These are phyloP conservation scores for Serendipita vermifera DNA, from an alignment of 768 basidiomycete species.

Conservation along the genomic window DNA sequence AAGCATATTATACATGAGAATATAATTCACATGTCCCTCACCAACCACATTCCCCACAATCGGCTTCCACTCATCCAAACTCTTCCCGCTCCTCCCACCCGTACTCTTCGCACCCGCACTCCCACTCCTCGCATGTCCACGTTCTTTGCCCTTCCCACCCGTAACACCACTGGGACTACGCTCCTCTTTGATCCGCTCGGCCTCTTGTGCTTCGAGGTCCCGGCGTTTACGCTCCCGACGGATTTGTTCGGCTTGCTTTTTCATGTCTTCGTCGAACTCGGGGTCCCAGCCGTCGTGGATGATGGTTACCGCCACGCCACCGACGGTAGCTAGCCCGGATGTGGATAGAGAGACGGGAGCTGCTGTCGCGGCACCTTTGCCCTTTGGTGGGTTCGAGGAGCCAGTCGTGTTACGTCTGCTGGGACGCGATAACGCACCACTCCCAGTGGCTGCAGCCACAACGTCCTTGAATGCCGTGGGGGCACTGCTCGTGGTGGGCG, in stretches of 20 bases:
- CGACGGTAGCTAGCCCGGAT: conserved; percentile 26
- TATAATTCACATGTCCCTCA: conserved; percentile 98
- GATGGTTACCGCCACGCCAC: conserved; percentile 18
- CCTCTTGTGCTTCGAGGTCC: conserved; percentile 50
- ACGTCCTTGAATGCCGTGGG: no score
- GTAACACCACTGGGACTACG: conserved; percentile 19
- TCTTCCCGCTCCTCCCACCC: conserved; percentile 11
- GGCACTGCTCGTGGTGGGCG: neutral
- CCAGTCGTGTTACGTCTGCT: conserved; percentile 62
- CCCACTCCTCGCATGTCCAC: conserved; percentile 14
- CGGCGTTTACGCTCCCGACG: conserved; percentile 68
- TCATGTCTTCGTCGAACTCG: conserved; percentile 67
- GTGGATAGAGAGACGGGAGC: conserved; percentile 19
- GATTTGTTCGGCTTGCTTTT: conserved; percentile 80
- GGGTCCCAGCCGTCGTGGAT: conserved; percentile 33
- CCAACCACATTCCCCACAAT: conserved; percentile 92
- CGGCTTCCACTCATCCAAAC: conserved; percentile 39
- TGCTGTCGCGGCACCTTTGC: conserved; percentile 22
- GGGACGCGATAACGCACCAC: conserved; percentile 28
- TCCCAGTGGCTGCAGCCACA: no score
- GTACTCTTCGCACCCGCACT: neutral
- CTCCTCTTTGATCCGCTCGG: conserved; percentile 27
- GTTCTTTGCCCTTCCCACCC: conserved; percentile 17
- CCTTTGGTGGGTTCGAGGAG: conserved; percentile 22
- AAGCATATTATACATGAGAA: conserved; percentile 99